Base-by-base conservation (phyloP, 306 rosid genomes). In the Rosa lucieae region DNA sequence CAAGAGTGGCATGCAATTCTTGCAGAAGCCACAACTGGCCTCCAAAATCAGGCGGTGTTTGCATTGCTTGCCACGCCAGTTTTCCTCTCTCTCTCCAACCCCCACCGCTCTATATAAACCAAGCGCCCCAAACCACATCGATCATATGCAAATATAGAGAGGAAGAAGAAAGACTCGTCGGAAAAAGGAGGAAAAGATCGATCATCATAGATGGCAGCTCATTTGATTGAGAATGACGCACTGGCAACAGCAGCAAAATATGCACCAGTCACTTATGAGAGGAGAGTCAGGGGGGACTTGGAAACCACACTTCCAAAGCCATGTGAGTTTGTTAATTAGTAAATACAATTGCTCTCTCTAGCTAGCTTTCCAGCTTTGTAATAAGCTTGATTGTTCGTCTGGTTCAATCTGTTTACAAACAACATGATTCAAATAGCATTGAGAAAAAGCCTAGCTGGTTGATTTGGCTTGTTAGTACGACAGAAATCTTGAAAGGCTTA, bases 221-320 rank as follows among this genome's bases (percentile, higher is more conserved):
- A n/a, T 1, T 70, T 76, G 42, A 59, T 40, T 5, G 91, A 90
- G 82, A 86, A 23, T 51, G 97, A 91, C 35, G 84, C 96, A 18
- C 10, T 89, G 59, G 79, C 85, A 15, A 89, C 94, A 35, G 88
- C 91, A 87, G 90, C 95, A 61, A 82, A 59, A 13, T 82, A 85
- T 70, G 90, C 92, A 43, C 97, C 92, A 0, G 83, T 88, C 63
- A 89, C 97, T 79, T 2, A 66, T 10, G 86, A 92, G 51, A 87
- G 97, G 77, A 91, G 67, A 84, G 85, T 94, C 74, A 85, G 95
- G 67, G 79, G 37, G 44, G 97, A 92, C 86, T 85, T 94, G 87
- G 97, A 92, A 78, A 67, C 80, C 80, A 63, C 87, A 47, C 80
- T 94, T 51, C 92, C 95, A 6, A 94, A 94, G 79, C 97, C 97